Evolutionary conservation across 768 basidiomycete species (phyloP).

Genomic region (Leccinum variicolor): DNA sequence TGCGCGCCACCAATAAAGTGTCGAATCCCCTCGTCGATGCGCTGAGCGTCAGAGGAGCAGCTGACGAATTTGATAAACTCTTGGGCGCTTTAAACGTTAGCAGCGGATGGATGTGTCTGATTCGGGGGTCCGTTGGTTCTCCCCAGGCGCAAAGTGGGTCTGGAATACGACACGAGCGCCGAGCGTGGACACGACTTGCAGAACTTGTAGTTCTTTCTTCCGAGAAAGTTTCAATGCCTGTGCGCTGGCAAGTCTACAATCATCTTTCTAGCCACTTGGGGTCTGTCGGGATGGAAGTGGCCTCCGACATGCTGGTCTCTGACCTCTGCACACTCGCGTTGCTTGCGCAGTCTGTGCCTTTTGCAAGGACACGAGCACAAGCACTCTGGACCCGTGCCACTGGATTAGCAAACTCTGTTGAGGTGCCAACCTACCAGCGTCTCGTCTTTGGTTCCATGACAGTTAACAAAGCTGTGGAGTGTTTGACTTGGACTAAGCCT

Average conservation of each 20-base stretch:
- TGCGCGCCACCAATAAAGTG: conserved; percentile 15
- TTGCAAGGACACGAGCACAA: conserved; percentile 41
- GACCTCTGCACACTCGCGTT: conserved; percentile 60
- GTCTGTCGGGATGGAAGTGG: background rate
- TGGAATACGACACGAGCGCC: conserved; percentile 37
- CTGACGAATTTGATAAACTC: conserved; percentile 39
- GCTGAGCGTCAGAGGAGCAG: conserved; percentile 34
- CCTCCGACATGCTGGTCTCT: conserved; percentile 37
- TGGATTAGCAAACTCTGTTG: conserved; percentile 20
- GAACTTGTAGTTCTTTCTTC: conserved; percentile 42
- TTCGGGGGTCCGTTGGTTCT: conserved; percentile 25
- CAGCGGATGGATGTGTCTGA: conserved; percentile 35
- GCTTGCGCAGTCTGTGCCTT: conserved; percentile 39
- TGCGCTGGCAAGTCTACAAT: conserved; percentile 55
- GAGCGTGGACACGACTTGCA: conserved; percentile 50
- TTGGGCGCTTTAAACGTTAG: conserved; percentile 38
- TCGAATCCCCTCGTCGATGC: conserved; percentile 23
- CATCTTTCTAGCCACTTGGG: conserved; percentile 36
- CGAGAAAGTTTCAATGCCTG: conserved; percentile 23
- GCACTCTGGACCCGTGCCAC: conserved; percentile 42
- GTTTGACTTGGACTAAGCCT: conserved; percentile 26
- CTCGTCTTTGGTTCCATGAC: conserved; percentile 51
- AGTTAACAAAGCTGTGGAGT: conserved; percentile 51
- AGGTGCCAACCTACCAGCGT: conserved; percentile 45
- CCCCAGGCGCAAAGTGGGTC: background rate